Percentiles rank a stretch among this genome's conserved stretches.
Evolutionary conservation across 306 rosid species (phyloP).

Genomic region (Cucumis melo): DNA sequence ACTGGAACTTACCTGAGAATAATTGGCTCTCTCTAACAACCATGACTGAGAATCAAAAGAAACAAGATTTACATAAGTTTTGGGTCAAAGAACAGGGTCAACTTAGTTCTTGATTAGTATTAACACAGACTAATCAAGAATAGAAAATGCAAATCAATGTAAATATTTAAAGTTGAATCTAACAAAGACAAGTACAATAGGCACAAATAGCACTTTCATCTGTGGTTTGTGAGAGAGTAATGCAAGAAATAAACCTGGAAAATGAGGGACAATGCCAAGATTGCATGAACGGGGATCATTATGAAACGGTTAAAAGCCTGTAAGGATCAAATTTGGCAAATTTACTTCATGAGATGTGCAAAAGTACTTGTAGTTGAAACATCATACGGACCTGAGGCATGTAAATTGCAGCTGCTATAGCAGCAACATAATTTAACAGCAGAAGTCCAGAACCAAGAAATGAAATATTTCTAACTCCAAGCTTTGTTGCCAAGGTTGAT

Average conservation of each 20-base stretch:
- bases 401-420: constrained; percentile 58
- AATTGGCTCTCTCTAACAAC: constrained; percentile 67
- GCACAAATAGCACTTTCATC: not conserved
- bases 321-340: constrained; percentile 11
- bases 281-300: constrained; percentile 60
- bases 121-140: not conserved
- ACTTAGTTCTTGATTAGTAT: not conserved
- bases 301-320: constrained; percentile 82
- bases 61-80: constrained; percentile 5
- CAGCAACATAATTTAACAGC: constrained; percentile 63
- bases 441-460: constrained; percentile 90
- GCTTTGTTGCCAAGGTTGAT: constrained; percentile 88
- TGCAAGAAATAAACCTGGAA: constrained; percentile 51
- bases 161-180: not conserved
- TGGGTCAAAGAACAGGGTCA: not conserved
- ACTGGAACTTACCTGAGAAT: constrained; percentile 53
- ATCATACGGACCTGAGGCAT: constrained; percentile 53
- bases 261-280: constrained; percentile 52
- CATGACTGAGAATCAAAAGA: constrained; percentile 36
- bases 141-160: not conserved
- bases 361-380: not conserved
- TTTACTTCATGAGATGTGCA: not conserved
- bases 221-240: not conserved
- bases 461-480: constrained; percentile 81
- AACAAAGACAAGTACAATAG: not conserved